Evolutionary conservation across 169 alveolate genomes (phyloP).

Genomic region (Eimeria maxima): DNA sequence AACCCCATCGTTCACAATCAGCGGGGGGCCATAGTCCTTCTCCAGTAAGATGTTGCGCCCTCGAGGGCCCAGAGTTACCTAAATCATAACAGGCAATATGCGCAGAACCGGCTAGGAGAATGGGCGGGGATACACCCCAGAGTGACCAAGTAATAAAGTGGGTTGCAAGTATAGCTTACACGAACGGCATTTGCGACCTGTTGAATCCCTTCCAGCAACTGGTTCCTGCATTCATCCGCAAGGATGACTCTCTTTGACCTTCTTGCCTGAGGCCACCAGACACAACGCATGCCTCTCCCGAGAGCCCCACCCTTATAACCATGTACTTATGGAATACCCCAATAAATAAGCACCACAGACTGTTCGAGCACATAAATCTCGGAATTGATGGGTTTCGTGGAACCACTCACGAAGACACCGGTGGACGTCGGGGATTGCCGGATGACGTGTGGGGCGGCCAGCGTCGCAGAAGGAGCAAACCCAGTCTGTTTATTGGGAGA

Average conservation of each 20-base stretch:
- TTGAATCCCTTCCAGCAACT: constrained; percentile 89
- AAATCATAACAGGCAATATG: not conserved
- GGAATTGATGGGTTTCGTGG: not conserved
- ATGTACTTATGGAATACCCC: not conserved
- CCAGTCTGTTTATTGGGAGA: not conserved
- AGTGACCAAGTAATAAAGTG: not conserved
- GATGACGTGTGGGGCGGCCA: constrained; percentile 71
- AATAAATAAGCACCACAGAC: not conserved
- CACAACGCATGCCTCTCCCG: not conserved
- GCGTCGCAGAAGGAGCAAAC: constrained; percentile 16
- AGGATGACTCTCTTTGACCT: constrained; percentile 88
- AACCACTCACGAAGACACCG: constrained; percentile 36
- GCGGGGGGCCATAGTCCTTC: constrained; percentile 93
- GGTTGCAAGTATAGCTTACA: constrained; percentile 46
- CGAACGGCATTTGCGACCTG: constrained; percentile 93
- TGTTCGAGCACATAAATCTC: no score
- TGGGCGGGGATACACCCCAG: not conserved
- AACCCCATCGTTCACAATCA: constrained; percentile 94
- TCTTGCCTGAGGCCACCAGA: constrained; percentile 56
- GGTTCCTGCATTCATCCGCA: constrained; percentile 91
- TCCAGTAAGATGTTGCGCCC: constrained; percentile 94
- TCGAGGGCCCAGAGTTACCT: constrained; percentile 95
- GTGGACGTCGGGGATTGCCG: constrained; percentile 42
- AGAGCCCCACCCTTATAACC: not conserved
- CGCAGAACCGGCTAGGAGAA: not conserved